Evolutionary conservation across 345 rosid species (phyloP), one percentile per base, ranked within the genome.

Genomic region (Gossypium sturtianum): DNA sequence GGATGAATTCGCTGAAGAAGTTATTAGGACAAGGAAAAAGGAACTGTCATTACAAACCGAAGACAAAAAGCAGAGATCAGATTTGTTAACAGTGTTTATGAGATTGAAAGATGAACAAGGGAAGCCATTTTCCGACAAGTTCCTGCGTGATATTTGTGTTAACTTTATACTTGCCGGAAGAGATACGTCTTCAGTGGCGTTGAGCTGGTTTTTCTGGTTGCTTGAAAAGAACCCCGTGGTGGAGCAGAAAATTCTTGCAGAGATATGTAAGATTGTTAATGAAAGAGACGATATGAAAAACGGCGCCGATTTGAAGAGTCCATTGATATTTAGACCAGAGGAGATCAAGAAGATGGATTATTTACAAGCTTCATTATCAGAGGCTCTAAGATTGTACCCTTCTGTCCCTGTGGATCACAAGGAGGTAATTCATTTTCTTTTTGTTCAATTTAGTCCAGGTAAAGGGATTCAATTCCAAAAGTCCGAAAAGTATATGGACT

Each of bases 191-290:
- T 95, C 99, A 0, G 99, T 93, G 54, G 98, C 98, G 15, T 9
- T 95, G 77, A 89, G 96, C 75, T 95, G 99, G 99, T 95, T 90
- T 63, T 90, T 90, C 81, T 95, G 99, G 99, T 76, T 95, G 75
- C 82, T 95, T 25, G 87, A 87, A 71, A 78, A 79, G 83, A 87
- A 89, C 68, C 94, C 93, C 0, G 70, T n/a, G 1, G 94, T 86
- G 1, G 94, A 93, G 77, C 85, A 87, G 73, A 87, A 79, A 68
- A 90, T 93, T 59, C 80, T 91, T 2, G 74, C 27, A 44, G 99
- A 95, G 80, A 74, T 93, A 2, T 81, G 86, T 74, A 83, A 77
- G 78, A 81, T 90, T 22, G 67, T 88, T 63, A 79, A 75, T 53
- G 87, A 87, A 70, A 86, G 93, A 81, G 77, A 60, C 58, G 83